Percentiles rank a stretch among this genome's conserved stretches.
Conservation (phyloP, 2,329 filamentous ascomycete genomes). For the Diaporthe citrichinensis region DNA sequence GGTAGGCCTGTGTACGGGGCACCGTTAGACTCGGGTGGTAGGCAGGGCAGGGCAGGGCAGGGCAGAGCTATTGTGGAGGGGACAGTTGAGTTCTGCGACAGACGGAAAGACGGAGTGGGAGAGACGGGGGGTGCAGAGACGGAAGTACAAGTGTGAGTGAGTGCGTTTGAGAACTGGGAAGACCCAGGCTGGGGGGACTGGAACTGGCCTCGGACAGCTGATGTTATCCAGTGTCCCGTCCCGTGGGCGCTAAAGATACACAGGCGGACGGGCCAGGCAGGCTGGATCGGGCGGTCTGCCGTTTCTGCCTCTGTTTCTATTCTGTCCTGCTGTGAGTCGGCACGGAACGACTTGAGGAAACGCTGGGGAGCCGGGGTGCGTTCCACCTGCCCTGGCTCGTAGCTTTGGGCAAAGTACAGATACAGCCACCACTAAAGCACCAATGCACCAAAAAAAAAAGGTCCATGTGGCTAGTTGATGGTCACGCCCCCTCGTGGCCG, state of each 20-base stretch:
- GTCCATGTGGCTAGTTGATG: neutral
- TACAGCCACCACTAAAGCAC: neutral
- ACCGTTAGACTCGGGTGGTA: conserved; percentile 3
- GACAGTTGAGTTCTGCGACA: neutral
- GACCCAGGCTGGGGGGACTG: neutral
- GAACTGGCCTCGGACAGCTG: conserved; percentile 10
- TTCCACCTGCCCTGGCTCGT: neutral
- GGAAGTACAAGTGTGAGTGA: neutral
- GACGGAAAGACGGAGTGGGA: conserved; percentile 9
- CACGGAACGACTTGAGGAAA: neutral
- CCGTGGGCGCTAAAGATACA: conserved; percentile 2
- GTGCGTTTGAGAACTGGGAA: neutral
- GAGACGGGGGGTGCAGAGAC: neutral
- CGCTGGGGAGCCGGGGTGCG: neutral
- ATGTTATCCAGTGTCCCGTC: conserved; percentile 9
- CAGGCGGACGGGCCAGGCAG: neutral
- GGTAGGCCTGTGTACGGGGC: neutral
- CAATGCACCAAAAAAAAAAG: neutral
- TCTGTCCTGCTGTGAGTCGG: neutral
- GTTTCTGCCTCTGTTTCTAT: conserved; percentile 19
- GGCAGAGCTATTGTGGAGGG: neutral
- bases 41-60: neutral
- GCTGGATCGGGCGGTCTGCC: neutral
- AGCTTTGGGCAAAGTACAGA: neutral
- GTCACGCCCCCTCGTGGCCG: conserved; percentile 10